Base-by-base conservation (phyloP, 805 yeast genomes). In the Saccharomycopsis fodiens region DNA sequence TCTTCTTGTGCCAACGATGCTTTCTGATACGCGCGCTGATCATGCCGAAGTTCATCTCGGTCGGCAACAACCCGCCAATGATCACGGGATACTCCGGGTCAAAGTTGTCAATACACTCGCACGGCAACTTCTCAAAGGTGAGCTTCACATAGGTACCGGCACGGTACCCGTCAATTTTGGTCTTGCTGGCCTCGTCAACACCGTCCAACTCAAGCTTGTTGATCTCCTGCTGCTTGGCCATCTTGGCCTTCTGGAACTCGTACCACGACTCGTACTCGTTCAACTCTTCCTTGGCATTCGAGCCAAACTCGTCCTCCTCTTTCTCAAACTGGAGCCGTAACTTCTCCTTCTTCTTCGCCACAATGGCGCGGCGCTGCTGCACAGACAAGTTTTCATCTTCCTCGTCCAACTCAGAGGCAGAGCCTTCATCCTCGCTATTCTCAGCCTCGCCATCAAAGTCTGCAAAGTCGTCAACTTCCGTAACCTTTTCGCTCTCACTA, bases 1-100 rank as follows among this genome's bases (percentile, higher is more conserved):
- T 86, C 73, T 88, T 88, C 61, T 88, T 91, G 66, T 93, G 97
- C 99, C 99, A 93, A 70, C 98, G 80, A 62, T 93, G 99, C 65
- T 96, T 81, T 78, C 96, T 88, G 51, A 93, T 78, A 68, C 97
- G 79, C 40, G 86, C 96, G 59, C 86, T 91, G 67, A 88, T 72
- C 58, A 85, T 82, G 4, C 98, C 99, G 60, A 89, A 91, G 59
- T 95, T 74, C 47, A 88, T 83, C 61, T 93, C 99, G 3, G 95
- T 86, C 31, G 93, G 78, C 49, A 91, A 68, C 47, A 93, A 68
- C 2, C 97, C 97, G 48, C 99, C 99, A 56, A 94, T 66, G 15
- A 93, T 76, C 23, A 93, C 70, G 10, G 98, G 97, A 58, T 69
- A 88, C 35, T 67, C 72, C 1, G 98, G 94, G 57, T 87, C 82